Percentiles rank a stretch among this genome's conserved stretches.
These are phyloP conservation scores for Hymenoscyphus fraxineus DNA, from an alignment of 2,329 filamentous ascomycete species.

Conservation along the genomic window DNA sequence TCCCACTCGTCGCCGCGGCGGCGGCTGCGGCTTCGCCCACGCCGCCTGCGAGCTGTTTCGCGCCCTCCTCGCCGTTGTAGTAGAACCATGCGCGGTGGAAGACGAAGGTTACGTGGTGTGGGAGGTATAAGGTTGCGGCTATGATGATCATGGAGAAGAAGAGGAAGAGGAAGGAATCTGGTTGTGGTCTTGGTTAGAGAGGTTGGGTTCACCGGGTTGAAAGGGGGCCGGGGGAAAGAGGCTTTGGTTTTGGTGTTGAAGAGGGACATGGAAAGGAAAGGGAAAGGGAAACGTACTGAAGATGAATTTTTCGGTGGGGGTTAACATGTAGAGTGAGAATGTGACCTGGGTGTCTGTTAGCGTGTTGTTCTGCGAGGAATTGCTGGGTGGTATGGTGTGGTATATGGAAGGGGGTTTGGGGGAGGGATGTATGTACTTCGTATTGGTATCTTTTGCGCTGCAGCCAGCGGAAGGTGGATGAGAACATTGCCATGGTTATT, in stretches of 20 bases:
- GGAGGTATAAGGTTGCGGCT: slow-evolving; percentile 86
- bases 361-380: neutral
- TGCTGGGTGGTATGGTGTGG: neutral
- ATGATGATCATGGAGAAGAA: slow-evolving; percentile 82
- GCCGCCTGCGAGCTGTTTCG: slow-evolving; percentile 17
- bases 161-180: slow-evolving; percentile 89
- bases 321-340: slow-evolving; percentile 95
- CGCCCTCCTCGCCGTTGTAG: slow-evolving; percentile 73
- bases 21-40: slow-evolving; percentile 22
- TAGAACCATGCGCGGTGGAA: slow-evolving; percentile 90
- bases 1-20: slow-evolving; percentile 19
- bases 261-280: neutral
- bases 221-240: neutral
- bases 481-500: slow-evolving; percentile 32
- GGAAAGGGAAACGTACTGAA: slow-evolving; percentile 66
- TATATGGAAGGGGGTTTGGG: neutral
- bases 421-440: slow-evolving; percentile 46
- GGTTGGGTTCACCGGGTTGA: neutral
- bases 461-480: slow-evolving; percentile 70
- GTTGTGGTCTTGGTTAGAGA: neutral
- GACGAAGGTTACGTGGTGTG: slow-evolving; percentile 81
- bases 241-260: neutral
- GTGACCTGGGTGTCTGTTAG: slow-evolving; percentile 90
- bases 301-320: slow-evolving; percentile 90
- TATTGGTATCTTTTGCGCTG: slow-evolving; percentile 97